These are phyloP conservation scores for Chamaecrista fasciculata DNA, from an alignment of 306 rosid genomes.

Conservation along the genomic window DNA sequence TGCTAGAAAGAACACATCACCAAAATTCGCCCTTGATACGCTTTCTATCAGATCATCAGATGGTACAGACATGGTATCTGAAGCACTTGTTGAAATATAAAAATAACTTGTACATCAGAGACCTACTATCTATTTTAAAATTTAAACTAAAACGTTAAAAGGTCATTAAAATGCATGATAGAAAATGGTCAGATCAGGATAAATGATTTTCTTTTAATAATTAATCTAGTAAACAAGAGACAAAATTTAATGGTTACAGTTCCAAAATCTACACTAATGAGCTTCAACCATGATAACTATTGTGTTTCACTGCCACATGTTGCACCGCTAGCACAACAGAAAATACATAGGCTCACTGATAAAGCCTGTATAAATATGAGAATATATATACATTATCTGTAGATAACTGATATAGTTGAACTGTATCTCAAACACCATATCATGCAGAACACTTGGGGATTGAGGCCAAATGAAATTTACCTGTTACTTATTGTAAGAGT, in stretches of 20 bases:
- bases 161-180: not conserved
- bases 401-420: not conserved
- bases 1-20: slow-evolving; percentile 26
- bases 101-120: not conserved
- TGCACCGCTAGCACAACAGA: not conserved
- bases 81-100: not conserved
- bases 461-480: not conserved
- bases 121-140: not conserved
- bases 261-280: not conserved
- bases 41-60: not conserved
- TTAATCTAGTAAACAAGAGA: not conserved
- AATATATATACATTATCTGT: not conserved
- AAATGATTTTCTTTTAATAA: not conserved
- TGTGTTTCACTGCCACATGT: not conserved
- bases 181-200: too few species aligned
- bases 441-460: not conserved
- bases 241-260: not conserved
- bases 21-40: slow-evolving; percentile 8
- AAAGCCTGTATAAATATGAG: not conserved
- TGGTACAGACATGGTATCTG: not conserved
- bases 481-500: not conserved
- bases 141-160: not conserved
- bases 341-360: not conserved
- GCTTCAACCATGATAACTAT: not conserved
- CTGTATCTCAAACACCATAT: not conserved